These are phyloP conservation scores for Penicillium bialowiezense DNA, from an alignment of 495 filamentous ascomycete species.

Conservation along the genomic window DNA sequence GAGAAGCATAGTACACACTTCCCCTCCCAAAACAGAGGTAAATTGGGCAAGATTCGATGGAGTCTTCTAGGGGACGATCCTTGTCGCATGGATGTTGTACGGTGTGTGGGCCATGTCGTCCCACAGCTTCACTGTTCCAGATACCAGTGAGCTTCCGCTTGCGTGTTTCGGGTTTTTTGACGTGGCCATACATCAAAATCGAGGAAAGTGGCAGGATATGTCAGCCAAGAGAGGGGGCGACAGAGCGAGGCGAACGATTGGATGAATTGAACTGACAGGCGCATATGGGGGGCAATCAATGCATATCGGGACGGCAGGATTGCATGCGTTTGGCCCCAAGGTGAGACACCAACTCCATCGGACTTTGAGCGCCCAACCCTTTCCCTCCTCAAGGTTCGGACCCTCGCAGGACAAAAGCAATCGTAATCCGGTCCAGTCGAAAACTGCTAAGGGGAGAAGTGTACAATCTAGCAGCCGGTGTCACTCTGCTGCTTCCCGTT, in stretches of 20 bases:
- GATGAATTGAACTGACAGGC: neutral
- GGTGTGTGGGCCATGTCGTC: neutral
- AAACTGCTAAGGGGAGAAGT: constrained; percentile 21
- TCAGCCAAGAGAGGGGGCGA: neutral
- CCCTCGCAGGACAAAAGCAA: constrained; percentile 18
- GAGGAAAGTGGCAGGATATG: neutral
- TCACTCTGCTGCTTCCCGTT: constrained; percentile 28
- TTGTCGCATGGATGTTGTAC: neutral
- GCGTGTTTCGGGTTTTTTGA: neutral
- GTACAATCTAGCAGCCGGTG: constrained; percentile 26
- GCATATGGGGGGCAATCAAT: constrained; percentile 19
- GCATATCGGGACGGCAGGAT: constrained; percentile 32
- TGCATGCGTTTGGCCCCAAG: constrained; percentile 30
- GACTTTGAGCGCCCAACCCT: constrained; percentile 14
- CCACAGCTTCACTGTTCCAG: neutral
- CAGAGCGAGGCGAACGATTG: neutral
- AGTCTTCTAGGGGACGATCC: neutral
- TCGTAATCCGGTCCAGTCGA: constrained; percentile 20
- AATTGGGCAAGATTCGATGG: neutral
- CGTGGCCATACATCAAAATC: neutral
- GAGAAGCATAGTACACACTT: too few relatives aligned
- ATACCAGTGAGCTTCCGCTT: neutral
- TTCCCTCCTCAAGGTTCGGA: constrained; percentile 11
- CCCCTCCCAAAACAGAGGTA: too few relatives aligned
- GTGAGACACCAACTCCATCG: constrained; percentile 25